These are phyloP conservation scores for Rhizopus microsporus DNA, from an alignment of 371 early-diverging fungal species.

Conservation along the genomic window DNA sequence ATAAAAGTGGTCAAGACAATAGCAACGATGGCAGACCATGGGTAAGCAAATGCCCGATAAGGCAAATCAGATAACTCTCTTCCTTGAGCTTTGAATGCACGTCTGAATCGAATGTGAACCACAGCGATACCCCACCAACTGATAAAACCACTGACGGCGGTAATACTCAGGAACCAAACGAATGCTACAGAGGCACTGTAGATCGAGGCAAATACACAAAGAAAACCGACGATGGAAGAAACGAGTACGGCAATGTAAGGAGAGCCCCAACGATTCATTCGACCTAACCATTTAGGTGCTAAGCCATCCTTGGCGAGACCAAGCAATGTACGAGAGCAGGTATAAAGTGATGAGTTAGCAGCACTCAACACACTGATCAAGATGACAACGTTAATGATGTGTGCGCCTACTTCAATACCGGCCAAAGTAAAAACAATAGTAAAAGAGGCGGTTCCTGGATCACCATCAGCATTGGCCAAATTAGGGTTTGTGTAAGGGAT, in stretches of 20 bases:
- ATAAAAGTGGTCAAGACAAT: slow-evolving; percentile 47
- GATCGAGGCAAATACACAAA: slow-evolving; percentile 52
- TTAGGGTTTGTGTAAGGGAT: slow-evolving; percentile 55
- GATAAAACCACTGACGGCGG: slow-evolving; percentile 75
- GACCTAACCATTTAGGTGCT: slow-evolving; percentile 57
- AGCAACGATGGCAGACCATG: slow-evolving; percentile 61
- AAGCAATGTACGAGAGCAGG: slow-evolving; percentile 65
- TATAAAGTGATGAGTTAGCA: slow-evolving; percentile 73
- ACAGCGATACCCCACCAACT: slow-evolving; percentile 79
- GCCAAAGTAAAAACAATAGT: slow-evolving; percentile 67
- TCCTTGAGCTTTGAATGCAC: slow-evolving; percentile 75
- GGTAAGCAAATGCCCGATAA: slow-evolving; percentile 69
- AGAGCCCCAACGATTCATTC: slow-evolving; percentile 54
- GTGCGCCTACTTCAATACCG: slow-evolving; percentile 63
- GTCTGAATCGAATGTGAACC: slow-evolving; percentile 83
- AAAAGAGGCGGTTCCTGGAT: slow-evolving; percentile 57
- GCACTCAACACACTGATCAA: slow-evolving; percentile 72
- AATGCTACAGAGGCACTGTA: slow-evolving; percentile 62
- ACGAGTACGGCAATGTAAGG: slow-evolving; percentile 58
- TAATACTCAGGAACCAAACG: slow-evolving; percentile 71
- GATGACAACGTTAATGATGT: slow-evolving; percentile 72
- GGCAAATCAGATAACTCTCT: slow-evolving; percentile 67
- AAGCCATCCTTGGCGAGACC: slow-evolving; percentile 65
- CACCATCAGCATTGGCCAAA: slow-evolving; percentile 40
- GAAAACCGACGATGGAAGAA: slow-evolving; percentile 59